A percentile compares a stretch with the other conserved stretches of the same genome.
Evolutionary conservation across 768 basidiomycete genomes (phyloP).

Genomic region (Phylloporus arenicola): DNA sequence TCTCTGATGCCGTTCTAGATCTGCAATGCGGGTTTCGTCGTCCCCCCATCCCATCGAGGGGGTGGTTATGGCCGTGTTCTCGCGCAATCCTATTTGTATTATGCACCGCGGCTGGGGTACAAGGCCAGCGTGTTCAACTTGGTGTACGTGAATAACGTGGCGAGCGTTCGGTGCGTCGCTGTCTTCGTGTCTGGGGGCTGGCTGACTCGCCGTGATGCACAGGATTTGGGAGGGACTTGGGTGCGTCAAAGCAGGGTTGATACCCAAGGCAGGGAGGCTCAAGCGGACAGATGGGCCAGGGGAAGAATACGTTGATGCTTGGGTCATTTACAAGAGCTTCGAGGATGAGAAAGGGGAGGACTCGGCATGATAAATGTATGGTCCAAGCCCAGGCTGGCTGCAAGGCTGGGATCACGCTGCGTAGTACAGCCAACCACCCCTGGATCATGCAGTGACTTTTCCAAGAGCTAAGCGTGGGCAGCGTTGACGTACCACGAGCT

Average conservation of each 20-base stretch:
- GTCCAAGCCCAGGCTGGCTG: neutral
- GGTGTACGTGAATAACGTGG: conserved; percentile 80
- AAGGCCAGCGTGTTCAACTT: conserved; percentile 84
- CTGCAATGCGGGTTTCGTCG: conserved; percentile 88
- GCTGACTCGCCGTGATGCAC: neutral
- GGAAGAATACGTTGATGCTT: conserved; percentile 88
- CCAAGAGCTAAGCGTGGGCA: neutral
- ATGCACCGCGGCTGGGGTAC: conserved; percentile 75
- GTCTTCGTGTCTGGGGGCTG: neutral
- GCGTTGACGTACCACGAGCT: conserved; percentile 1
- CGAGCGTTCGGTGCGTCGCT: conserved; percentile 54
- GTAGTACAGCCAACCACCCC: neutral
- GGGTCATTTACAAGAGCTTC: conserved; percentile 80
- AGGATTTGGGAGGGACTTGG: conserved; percentile 82
- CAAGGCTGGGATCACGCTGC: neutral
- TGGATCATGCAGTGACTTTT: neutral
- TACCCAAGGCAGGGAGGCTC: conserved; percentile 72
- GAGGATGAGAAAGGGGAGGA: conserved; percentile 25
- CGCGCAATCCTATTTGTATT: conserved; percentile 73
- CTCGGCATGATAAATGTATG: neutral
- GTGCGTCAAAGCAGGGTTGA: conserved; percentile 73
- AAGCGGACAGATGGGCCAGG: conserved; percentile 58
- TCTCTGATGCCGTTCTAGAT: conserved; percentile 42
- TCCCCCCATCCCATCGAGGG: conserved; percentile 57
- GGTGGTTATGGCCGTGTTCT: conserved; percentile 65